Base-by-base conservation (phyloP, 208 protist species). In the Acanthamoeba triangularis region DNA sequence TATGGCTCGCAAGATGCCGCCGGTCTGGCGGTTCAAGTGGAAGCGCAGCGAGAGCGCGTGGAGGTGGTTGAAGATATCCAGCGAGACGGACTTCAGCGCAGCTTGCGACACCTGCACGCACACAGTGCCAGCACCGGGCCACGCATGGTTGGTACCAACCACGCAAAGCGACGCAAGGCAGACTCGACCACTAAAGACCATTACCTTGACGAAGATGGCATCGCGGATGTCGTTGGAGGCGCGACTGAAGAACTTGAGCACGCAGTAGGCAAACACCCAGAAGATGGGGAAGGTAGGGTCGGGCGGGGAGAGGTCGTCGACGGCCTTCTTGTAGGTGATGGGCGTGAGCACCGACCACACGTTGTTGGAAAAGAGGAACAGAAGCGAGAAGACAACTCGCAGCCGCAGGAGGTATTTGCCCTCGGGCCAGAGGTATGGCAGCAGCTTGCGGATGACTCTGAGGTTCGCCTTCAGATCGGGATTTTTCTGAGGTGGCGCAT, bases 221-320 rank as follows among this genome's bases (percentile, higher is more conserved):
- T 98, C 97, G 28, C 97, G 67, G 44, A 98, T 95, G 56, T 93
- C 52, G 67, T 97, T 98, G 90, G 97, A 97, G 65, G 97, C 78
- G 47, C 97, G 96, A 30, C 49, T 65, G 41, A 82, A 33, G 20
- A 94, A 65, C 90, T 65, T 54, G 49, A 94, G 54, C 28, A 61
- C 63, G 30, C 67, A 54, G 49, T 94, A 94, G 30, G 54, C 63
- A 82, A 94, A n/a, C 10, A 94, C 25, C 90, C 90, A 94, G 4
- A 49, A n/a, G 5, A 94, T n/a, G 95, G 97, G 35, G 97, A 90
- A 56, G 52, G 41, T 44, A 47, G 63, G 41, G n/a, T 96, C 37
- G 54, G 49, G n/a, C 54, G 23, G 25, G 13, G 54, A 54, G n/a
- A 80, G 69, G 44, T 56, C 80, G 69, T 96, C 44, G 49, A 30